Percentiles rank a stretch among this genome's conserved stretches.
phyloP scores from a whole-genome alignment of 192 early-diverging fungal genomes.

The Gryganskiella cystojenkinii region DNA sequence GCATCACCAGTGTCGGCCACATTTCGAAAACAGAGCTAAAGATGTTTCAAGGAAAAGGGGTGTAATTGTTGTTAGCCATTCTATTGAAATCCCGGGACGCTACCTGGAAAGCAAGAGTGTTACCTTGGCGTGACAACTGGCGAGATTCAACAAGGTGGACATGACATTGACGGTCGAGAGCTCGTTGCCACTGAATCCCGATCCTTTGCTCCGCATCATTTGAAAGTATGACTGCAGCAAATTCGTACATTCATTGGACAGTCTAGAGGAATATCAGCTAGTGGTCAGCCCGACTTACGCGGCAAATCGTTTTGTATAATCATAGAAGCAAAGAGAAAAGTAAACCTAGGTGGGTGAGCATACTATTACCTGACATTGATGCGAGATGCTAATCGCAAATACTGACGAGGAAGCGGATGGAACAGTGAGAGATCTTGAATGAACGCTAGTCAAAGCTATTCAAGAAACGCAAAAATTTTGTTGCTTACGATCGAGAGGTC shows the following conservation, averaged over 20 bases:
- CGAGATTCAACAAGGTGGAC: slow-evolving; percentile 33
- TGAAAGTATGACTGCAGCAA: slow-evolving; percentile 28
- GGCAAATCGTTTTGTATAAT: too few species aligned
- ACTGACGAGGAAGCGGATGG: too few species aligned
- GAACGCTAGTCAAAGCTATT: too few species aligned
- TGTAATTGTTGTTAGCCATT: too few species aligned
- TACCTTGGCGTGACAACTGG: slow-evolving; percentile 41
- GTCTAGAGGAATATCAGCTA: neutral
- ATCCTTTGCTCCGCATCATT: slow-evolving; percentile 26
- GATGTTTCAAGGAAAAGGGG: too few species aligned
- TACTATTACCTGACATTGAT: slow-evolving; percentile 38
- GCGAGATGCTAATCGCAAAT: slow-evolving; percentile 18
- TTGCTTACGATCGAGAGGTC: slow-evolving; percentile 2
- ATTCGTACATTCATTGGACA: slow-evolving; percentile 18
- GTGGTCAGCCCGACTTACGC: neutral
- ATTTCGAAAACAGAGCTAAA: slow-evolving; percentile 31
- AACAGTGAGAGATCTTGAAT: too few species aligned
- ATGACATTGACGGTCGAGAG: slow-evolving; percentile 22
- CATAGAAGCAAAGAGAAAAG: too few species aligned
- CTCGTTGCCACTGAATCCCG: slow-evolving; percentile 10
- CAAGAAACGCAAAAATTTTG: too few species aligned
- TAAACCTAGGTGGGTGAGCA: too few species aligned
- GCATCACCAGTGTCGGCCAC: slow-evolving; percentile 21
- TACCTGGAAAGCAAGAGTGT: too few species aligned
- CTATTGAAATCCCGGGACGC: too few species aligned